Evolutionary conservation across 2,329 filamentous ascomycete species (phyloP).

Genomic region (Plenodomus biglobosus): DNA sequence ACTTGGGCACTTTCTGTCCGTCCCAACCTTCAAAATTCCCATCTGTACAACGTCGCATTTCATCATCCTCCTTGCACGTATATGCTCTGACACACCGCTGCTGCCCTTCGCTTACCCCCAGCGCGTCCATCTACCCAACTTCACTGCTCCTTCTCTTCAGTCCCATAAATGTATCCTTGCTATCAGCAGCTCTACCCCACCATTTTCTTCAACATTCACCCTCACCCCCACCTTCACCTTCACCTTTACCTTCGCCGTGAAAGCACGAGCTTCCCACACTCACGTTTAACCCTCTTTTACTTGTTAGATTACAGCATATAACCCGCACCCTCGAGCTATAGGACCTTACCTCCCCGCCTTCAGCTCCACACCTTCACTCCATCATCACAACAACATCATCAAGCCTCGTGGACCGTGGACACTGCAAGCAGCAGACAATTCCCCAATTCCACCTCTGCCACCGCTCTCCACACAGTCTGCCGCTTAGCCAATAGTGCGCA

Average conservation of each 20-base stretch:
- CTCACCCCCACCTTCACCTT: too few relatives aligned
- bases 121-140: background rate
- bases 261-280: background rate
- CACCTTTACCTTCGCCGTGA: constrained; percentile 5
- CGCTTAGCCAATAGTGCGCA: background rate
- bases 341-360: background rate
- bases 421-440: too few relatives aligned
- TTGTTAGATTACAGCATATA: background rate
- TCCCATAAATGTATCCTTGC: background rate
- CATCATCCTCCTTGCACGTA: background rate
- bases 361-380: background rate
- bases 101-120: background rate
- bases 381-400: background rate
- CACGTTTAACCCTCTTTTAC: background rate
- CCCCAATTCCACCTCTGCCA: too few relatives aligned
- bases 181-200: background rate
- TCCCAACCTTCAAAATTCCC: background rate
- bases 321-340: background rate
- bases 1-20: background rate
- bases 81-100: background rate
- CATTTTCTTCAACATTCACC: background rate
- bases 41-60: background rate
- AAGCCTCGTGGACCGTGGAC: too few relatives aligned
- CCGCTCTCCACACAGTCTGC: background rate
- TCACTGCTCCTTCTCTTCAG: background rate